phyloP scores from a whole-genome alignment of 306 rosid genomes.

The Gastrolobium bilobum region DNA sequence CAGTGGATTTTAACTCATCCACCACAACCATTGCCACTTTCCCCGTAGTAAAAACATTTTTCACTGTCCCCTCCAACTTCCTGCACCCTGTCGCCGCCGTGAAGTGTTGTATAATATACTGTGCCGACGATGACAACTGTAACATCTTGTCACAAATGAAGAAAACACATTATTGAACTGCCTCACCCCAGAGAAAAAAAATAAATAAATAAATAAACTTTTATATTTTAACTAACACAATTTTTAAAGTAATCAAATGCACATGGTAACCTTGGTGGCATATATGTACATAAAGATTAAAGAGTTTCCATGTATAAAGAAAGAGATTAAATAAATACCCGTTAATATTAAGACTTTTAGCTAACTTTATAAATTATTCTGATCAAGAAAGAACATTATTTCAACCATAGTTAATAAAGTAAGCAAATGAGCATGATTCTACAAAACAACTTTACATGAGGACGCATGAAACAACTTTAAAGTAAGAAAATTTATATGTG shows the following conservation, averaged over 20 bases:
- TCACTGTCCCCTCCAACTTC: constrained; percentile 81
- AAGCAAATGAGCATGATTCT: constrained; percentile 16
- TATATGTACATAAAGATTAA: neutral
- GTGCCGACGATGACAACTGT: constrained; percentile 85
- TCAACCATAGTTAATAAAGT: neutral
- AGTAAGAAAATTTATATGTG: neutral
- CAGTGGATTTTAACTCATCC: constrained; percentile 67
- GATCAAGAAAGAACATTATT: constrained; percentile 40
- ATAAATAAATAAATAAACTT: neutral
- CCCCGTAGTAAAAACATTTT: constrained; percentile 78
- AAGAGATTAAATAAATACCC: constrained; percentile 4
- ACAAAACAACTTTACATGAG: neutral
- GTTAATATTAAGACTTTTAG: constrained; percentile 22
- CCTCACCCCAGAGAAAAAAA: neutral
- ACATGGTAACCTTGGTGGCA: constrained; percentile 14
- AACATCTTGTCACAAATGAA: neutral
- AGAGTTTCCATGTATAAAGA: constrained; percentile 8
- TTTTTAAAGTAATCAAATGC: constrained; percentile 11
- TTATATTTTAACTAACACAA: constrained; percentile 10
- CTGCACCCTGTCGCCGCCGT: constrained; percentile 94
- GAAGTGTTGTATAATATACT: constrained; percentile 88
- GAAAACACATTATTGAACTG: neutral
- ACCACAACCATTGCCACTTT: constrained; percentile 80
- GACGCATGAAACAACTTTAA: neutral
- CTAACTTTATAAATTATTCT: constrained; percentile 31